Evolutionary conservation across 2,329 filamentous ascomycete species (phyloP).

Genomic region (Huntiella abstrusa): DNA sequence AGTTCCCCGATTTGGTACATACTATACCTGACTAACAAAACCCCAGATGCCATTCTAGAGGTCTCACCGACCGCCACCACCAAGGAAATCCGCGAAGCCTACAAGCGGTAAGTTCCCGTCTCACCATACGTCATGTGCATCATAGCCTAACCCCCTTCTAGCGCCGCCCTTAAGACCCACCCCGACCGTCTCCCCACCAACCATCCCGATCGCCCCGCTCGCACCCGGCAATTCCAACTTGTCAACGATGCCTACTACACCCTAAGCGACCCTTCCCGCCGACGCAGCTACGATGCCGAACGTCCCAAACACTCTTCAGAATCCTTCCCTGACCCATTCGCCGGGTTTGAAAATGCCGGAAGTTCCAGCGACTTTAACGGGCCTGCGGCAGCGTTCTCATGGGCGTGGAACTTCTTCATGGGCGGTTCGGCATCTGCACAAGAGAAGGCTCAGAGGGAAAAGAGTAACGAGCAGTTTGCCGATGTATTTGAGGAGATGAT

Average conservation of each 20-base stretch:
- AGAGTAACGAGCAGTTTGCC: slow-evolving; percentile 69
- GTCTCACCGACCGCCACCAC: slow-evolving; percentile 54
- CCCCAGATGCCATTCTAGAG: slow-evolving; percentile 54
- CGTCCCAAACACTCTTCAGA: slow-evolving; percentile 13
- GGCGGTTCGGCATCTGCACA: slow-evolving; percentile 18
- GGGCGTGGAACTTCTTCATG: slow-evolving; percentile 51
- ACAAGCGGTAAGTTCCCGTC: slow-evolving; percentile 50
- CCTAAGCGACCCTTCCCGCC: slow-evolving; percentile 58
- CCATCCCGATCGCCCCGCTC: slow-evolving; percentile 61
- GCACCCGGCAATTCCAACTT: slow-evolving; percentile 77
- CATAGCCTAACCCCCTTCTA: slow-evolving; percentile 17
- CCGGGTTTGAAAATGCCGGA: slow-evolving; percentile 22
- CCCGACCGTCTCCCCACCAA: slow-evolving; percentile 74
- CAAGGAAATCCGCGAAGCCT: slow-evolving; percentile 79
- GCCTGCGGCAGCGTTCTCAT: slow-evolving; percentile 42
- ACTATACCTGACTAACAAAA: not conserved
- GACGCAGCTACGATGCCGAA: slow-evolving; percentile 69
- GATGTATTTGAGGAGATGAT: slow-evolving; percentile 82
- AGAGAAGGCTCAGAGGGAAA: slow-evolving; percentile 26
- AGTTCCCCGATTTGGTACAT: not conserved
- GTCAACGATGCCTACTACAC: slow-evolving; percentile 91
- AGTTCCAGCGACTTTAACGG: slow-evolving; percentile 12
- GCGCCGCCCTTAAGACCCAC: slow-evolving; percentile 77
- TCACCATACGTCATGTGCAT: not conserved
- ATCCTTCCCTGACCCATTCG: slow-evolving; percentile 23